Conservation (phyloP, 495 filamentous ascomycete species). For the Xylaria castorea region DNA sequence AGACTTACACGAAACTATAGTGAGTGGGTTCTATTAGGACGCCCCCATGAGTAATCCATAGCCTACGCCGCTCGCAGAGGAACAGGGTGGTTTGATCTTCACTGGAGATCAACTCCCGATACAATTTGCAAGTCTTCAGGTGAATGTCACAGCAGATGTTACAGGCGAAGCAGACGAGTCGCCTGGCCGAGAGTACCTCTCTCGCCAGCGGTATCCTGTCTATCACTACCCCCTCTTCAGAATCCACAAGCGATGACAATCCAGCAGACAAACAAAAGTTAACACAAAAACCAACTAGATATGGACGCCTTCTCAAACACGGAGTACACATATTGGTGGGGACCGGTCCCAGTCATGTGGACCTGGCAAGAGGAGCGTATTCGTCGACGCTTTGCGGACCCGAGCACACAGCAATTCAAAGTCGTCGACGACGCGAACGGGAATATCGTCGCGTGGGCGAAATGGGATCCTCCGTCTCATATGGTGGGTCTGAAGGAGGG, state of each 20-base stretch:
- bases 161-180: background rate
- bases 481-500: constrained; percentile 31
- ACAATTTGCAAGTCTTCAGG: background rate
- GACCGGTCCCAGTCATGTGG: constrained; percentile 29
- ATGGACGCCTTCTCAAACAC: constrained; percentile 36
- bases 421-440: constrained; percentile 32
- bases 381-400: constrained; percentile 33
- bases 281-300: constrained; percentile 21
- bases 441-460: constrained; percentile 35
- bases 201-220: too few species aligned
- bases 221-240: too few species aligned
- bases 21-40: constrained; percentile 25
- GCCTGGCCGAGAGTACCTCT: background rate
- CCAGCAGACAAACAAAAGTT: background rate
- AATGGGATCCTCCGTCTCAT: constrained; percentile 33
- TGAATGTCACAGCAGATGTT: background rate
- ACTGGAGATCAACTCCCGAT: background rate
- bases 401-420: constrained; percentile 34
- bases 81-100: background rate
- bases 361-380: constrained; percentile 32
- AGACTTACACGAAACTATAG: constrained; percentile 19
- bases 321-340: constrained; percentile 39
- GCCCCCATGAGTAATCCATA: background rate
- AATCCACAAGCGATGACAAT: background rate
- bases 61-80: background rate